A percentile compares a stretch with the other conserved stretches of the same genome.
Evolutionary conservation across 2,329 filamentous ascomycete species (phyloP).

Genomic region (Colletotrichum sp.): DNA sequence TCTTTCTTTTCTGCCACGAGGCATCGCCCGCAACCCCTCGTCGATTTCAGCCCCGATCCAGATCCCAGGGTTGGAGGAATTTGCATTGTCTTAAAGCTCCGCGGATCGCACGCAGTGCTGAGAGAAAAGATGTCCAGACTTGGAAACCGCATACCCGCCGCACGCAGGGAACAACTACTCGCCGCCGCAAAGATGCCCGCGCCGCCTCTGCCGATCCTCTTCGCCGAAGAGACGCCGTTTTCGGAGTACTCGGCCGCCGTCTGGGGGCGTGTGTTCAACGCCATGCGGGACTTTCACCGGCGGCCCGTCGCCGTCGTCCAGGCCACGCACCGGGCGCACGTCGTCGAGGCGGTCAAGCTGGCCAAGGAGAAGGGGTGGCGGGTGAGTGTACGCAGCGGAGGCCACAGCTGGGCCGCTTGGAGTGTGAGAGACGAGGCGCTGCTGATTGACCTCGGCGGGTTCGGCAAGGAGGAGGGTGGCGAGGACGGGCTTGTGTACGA

Average conservation of each 20-base stretch:
- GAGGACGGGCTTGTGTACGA: constrained; percentile 42
- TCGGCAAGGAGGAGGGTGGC: constrained; percentile 16
- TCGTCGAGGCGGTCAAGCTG: constrained; percentile 42
- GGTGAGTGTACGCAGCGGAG: constrained; percentile 52
- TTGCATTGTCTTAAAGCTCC: neutral
- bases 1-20: neutral
- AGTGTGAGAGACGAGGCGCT: constrained; percentile 52
- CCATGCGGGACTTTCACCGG: constrained; percentile 32
- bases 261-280: constrained; percentile 48
- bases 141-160: neutral
- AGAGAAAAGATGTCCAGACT: neutral
- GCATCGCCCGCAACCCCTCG: neutral
- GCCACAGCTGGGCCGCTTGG: constrained; percentile 56
- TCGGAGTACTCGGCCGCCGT: constrained; percentile 29
- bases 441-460: constrained; percentile 36
- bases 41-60: neutral
- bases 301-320: constrained; percentile 47
- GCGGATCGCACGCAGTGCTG: neutral
- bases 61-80: neutral
- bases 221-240: constrained; percentile 26
- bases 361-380: constrained; percentile 36
- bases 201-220: constrained; percentile 24
- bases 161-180: neutral
- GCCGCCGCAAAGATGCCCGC: neutral
- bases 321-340: constrained; percentile 38